Percentiles rank a stretch among this genome's conserved stretches.
Evolutionary conservation across 2,329 filamentous ascomycete species (phyloP).

Genomic region (Pestalotiopsis sp.): DNA sequence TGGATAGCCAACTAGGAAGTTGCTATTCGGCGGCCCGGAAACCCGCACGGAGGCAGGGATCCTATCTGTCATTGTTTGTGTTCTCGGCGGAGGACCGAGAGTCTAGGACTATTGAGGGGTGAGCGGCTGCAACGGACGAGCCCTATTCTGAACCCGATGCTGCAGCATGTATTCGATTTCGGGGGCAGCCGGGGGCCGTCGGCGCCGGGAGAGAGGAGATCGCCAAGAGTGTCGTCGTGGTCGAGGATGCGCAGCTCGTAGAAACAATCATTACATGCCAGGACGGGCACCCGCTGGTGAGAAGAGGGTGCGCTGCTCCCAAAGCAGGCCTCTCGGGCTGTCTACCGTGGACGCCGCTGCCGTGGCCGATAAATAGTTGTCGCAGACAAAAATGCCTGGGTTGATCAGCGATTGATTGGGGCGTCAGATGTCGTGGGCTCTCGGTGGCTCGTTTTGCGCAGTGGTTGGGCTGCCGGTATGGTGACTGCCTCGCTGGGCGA

Average conservation of each 20-base stretch:
- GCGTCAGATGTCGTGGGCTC: background rate
- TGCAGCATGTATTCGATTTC: constrained; percentile 14
- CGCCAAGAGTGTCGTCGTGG: background rate
- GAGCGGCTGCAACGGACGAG: constrained; percentile 18
- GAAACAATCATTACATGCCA: constrained; percentile 6
- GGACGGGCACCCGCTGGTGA: background rate
- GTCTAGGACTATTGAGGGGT: constrained; percentile 20
- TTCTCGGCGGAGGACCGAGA: constrained; percentile 16
- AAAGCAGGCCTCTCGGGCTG: background rate
- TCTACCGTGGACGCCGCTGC: background rate
- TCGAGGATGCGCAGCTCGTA: constrained; percentile 3
- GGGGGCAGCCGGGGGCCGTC: constrained; percentile 1
- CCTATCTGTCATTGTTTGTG: constrained; percentile 38
- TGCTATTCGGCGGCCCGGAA: constrained; percentile 95
- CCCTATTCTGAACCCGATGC: background rate
- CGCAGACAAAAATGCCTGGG: background rate
- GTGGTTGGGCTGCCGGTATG: background rate
- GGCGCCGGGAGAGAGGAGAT: constrained; percentile 2
- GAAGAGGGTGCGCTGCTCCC: background rate
- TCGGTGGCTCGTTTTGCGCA: background rate
- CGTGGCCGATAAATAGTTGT: background rate
- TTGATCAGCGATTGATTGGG: background rate
- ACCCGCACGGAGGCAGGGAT: constrained; percentile 90
- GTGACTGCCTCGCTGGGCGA: background rate
- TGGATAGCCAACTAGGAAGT: constrained; percentile 94